Conservation (phyloP, 73 alveolate genomes). For the Paramecium biaurelia region DNA sequence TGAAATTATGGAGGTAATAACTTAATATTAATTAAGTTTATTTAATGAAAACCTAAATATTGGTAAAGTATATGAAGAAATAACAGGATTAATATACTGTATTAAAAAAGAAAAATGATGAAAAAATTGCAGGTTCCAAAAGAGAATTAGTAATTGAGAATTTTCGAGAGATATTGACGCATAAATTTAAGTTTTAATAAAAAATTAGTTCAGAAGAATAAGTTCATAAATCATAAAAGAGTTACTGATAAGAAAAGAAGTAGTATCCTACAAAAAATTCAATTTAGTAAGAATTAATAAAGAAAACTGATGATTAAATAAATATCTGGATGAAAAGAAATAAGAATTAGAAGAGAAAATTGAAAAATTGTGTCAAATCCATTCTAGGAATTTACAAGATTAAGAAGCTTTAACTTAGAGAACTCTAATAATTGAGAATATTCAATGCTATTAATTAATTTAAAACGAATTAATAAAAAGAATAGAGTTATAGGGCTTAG, state of each 20-base stretch:
- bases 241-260: background rate
- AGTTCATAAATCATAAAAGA: conserved; percentile 42
- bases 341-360: conserved; percentile 7
- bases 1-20: conserved; percentile 27
- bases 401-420: background rate
- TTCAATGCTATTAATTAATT: conserved; percentile 46
- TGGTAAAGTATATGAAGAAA: conserved; percentile 38
- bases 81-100: conserved; percentile 18
- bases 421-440: background rate
- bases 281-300: background rate
- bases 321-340: background rate
- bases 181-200: background rate
- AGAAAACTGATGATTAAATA: background rate
- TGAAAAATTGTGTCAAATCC: background rate
- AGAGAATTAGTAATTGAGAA: conserved; percentile 21
- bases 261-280: background rate
- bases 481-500: conserved; percentile 6
- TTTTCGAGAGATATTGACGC: background rate
- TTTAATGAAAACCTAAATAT: background rate
- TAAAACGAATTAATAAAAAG: conserved; percentile 37
- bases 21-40: background rate
- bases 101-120: conserved; percentile 22
- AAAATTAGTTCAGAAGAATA: background rate
- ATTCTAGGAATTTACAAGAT: conserved; percentile 24
- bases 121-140: conserved; percentile 16